A percentile compares a stretch with the other conserved stretches of the same genome.
These are phyloP conservation scores for Hymenoscyphus fructigenus DNA, from an alignment of 2,329 filamentous ascomycete genomes.

Conservation along the genomic window DNA sequence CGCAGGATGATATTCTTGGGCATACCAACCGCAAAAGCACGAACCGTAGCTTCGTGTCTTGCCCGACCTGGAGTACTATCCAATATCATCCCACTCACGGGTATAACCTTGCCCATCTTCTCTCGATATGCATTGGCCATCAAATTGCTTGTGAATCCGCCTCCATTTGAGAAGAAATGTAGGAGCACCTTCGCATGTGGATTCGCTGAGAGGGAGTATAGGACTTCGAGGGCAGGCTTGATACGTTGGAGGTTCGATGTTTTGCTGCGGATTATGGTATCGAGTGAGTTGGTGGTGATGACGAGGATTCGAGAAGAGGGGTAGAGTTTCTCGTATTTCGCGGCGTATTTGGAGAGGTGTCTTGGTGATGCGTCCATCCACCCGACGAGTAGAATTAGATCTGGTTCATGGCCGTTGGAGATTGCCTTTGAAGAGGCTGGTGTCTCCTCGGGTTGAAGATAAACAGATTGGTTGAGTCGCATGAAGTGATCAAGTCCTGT, in stretches of 20 bases:
- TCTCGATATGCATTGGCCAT: conserved; percentile 40
- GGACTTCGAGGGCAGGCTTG: conserved; percentile 38
- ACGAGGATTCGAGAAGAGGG: conserved; percentile 48
- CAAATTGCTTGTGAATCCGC: conserved; percentile 40
- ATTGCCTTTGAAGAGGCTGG: conserved; percentile 13
- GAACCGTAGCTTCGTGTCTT: conserved; percentile 20
- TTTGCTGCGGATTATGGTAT: conserved; percentile 41
- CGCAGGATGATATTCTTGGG: conserved; percentile 27
- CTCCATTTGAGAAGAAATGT: conserved; percentile 51
- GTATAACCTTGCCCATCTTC: conserved; percentile 38
- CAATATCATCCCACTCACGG: conserved; percentile 42
- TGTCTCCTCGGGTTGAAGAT: conserved; percentile 36
- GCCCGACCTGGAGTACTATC: conserved; percentile 46
- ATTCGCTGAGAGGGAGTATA: conserved; percentile 30
- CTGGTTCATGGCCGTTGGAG: conserved; percentile 25
- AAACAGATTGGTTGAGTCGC: conserved; percentile 41
- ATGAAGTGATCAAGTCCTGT: conserved; percentile 34
- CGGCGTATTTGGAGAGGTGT: conserved; percentile 48
- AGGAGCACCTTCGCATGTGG: conserved; percentile 13
- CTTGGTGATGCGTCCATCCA: conserved; percentile 48
- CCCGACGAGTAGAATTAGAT: conserved; percentile 44
- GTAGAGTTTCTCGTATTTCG: conserved; percentile 43
- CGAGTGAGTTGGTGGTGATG: conserved; percentile 47
- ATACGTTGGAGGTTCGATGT: conserved; percentile 42
- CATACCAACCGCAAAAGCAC: conserved; percentile 29